Conservation (phyloP, 352 stramenopile genomes). For the Phytophthora pluvialis region DNA sequence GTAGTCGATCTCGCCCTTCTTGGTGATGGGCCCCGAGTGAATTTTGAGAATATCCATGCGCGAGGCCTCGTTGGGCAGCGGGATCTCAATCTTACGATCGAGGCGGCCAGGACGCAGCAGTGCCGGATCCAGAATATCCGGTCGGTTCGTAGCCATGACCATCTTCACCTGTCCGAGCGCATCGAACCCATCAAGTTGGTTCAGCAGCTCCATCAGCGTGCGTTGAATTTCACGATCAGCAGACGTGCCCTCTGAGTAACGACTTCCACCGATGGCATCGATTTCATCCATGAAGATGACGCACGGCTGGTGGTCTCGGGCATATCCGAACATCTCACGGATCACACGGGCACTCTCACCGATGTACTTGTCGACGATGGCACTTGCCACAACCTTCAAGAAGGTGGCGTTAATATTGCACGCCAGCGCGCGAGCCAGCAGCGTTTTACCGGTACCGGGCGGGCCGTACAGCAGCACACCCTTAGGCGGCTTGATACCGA, state of each 20-base stretch:
- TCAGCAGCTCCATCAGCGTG: constrained; percentile 99
- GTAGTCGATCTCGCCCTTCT: constrained; percentile 99
- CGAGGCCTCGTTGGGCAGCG: constrained; percentile 98
- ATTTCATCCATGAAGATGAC: constrained; percentile 99
- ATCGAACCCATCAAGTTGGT: constrained; percentile 99
- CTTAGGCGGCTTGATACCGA: constrained; percentile 99
- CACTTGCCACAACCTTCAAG: constrained; percentile 99
- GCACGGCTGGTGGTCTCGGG: constrained; percentile 97
- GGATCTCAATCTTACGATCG: constrained; percentile 99
- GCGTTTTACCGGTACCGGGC: constrained; percentile 98
- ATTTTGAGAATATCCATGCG: constrained; percentile 99
- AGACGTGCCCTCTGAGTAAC: constrained; percentile 97
- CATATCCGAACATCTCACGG: constrained; percentile 99
- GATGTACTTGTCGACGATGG: constrained; percentile 99
- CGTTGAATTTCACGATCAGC: constrained; percentile 98
- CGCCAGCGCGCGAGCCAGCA: constrained; percentile 97
- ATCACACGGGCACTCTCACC: constrained; percentile 99
- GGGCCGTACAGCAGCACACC: constrained; percentile 98
- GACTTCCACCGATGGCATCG: constrained; percentile 98
- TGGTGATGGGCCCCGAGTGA: constrained; percentile 97
- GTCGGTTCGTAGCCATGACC: constrained; percentile 99
- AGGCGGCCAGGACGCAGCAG: constrained; percentile 97
- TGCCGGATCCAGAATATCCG: constrained; percentile 99
- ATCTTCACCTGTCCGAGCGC: constrained; percentile 98
- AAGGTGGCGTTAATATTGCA: constrained; percentile 99